Evolutionary conservation across 345 rosid species (phyloP), one percentile per base, ranked within the genome.

Genomic region (Salix purpurea): DNA sequence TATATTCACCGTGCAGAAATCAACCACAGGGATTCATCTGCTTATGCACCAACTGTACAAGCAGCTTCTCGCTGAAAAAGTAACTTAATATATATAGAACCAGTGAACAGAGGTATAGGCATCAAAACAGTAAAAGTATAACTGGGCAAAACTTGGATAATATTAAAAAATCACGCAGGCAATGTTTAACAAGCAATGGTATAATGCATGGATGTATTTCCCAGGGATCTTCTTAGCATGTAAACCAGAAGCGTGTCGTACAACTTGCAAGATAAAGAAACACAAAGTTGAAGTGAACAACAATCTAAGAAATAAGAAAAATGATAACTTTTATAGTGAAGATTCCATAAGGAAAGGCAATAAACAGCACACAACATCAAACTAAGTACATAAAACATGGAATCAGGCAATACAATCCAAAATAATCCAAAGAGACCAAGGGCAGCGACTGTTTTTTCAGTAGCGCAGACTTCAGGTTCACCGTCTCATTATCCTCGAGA

Each of bases 401-500:
- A 79, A 75, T 75, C 75, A 56, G 76, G 58, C 64, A 65, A 78
- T 76, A 73, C 74, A 78, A 81, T 23, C 60, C 42, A 82, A 73
- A 82, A 79, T n/a, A 75, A 78, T 77, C 78, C 69, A 70, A 71
- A 67, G 15, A 66, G 81, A 44, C 28, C 60, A 54, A 67, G 76
- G 76, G 42, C 72, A 65, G 58, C 67, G 50, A 62, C 48, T 23
- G 36, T 9, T 74, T 79, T 77, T 69, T 62, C 26, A 4, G 70
- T 19, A 54, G 39, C 11, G 80, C 64, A 70, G 13, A 46, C 60
- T 74, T 54, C 36, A 34, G 58, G 44, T 61, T 69, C 46, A 71
- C 28, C 50, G n/a, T 68, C 75, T 73, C 76, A 72, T 69, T 72
- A 81, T 78, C 81, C 78, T 76, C 84, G 80, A 58, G 90, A 84